Base-by-base conservation (phyloP, 2,329 filamentous ascomycete species). In the Cladobotryum mycophilum region DNA sequence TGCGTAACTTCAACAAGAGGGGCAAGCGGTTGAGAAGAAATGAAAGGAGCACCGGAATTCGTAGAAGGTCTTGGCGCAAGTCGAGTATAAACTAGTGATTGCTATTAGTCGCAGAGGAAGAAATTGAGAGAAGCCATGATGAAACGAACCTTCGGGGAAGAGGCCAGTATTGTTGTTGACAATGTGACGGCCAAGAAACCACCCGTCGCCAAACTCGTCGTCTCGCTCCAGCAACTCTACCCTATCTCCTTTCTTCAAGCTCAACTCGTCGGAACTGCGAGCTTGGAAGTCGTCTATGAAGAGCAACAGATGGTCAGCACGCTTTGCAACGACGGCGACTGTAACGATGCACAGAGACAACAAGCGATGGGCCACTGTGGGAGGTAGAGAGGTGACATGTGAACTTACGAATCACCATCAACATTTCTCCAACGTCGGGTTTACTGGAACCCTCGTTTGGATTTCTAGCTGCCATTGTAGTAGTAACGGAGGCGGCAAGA, bases 251-350 rank as follows among this genome's bases (percentile, higher is more conserved):
- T 95, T 95, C 49, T 82, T 76, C 58, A 99, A 77, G 60, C 83
- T 95, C 64, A 99, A 78, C 76, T 99, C 93, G 71, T 99, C 93
- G 52, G 88, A 86, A 68, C 90, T 95, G 59, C 93, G 84, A 52
- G 92, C 91, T 60, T 84, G 76, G 68, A 99, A 97, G 70, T 96
- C 90, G 71, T 99, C 89, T 95, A 52, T 41, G 51, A 37, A 38
- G 41, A 41, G 37, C 40, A 41, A 54, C 48, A n/a, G 30, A 53
- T 20, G 20, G 20, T 57, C 12, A 55, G 54, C 45, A 52, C 38
- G 25, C 7, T 20, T 41, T 34, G 14, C 30, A 30, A 13, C 20
- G n/a, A 2, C 15, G n/a, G 2, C 15, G 33, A 25, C 18, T 18
- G 44, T 17, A 37, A 38, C n/a, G 37, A n/a, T 15, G 43, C 46